Conservation (phyloP, 2,329 filamentous ascomycete genomes). For the Trichoderma polysporum region DNA sequence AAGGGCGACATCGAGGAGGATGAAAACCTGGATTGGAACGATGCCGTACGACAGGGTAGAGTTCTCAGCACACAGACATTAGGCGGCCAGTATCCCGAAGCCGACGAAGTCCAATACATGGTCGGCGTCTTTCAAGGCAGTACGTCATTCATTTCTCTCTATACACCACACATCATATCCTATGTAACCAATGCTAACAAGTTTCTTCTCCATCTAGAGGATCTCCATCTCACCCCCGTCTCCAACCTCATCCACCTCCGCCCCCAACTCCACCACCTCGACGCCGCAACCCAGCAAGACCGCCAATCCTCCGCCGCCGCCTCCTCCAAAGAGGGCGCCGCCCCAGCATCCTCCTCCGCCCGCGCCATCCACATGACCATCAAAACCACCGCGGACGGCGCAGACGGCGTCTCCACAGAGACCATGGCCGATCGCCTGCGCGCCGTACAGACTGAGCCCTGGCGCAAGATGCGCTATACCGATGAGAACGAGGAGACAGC, state of each 20-base stretch:
- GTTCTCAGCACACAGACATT: constrained; percentile 80
- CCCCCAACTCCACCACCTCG: constrained; percentile 89
- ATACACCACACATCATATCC: not conserved
- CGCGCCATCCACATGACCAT: constrained; percentile 84
- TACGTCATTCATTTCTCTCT: constrained; percentile 42
- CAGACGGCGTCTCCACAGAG: constrained; percentile 63
- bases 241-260: constrained; percentile 83
- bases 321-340: constrained; percentile 36
- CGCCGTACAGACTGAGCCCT: constrained; percentile 76
- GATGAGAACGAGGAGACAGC: constrained; percentile 77
- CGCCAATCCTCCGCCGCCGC: constrained; percentile 43
- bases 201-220: constrained; percentile 52
- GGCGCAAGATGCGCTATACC: constrained; percentile 75
- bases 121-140: constrained; percentile 85
- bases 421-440: constrained; percentile 76
- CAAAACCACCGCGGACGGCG: constrained; percentile 70
- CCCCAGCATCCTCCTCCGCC: constrained; percentile 50
- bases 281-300: constrained; percentile 75
- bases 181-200: constrained; percentile 20
- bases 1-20: constrained; percentile 47
- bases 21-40: constrained; percentile 59
- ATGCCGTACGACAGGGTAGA: constrained; percentile 66
- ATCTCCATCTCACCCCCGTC: constrained; percentile 83
- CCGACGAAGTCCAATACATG: constrained; percentile 80
- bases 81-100: constrained; percentile 73